Base-by-base conservation (phyloP, 345 rosid species). In the Pugionium cornutum region DNA sequence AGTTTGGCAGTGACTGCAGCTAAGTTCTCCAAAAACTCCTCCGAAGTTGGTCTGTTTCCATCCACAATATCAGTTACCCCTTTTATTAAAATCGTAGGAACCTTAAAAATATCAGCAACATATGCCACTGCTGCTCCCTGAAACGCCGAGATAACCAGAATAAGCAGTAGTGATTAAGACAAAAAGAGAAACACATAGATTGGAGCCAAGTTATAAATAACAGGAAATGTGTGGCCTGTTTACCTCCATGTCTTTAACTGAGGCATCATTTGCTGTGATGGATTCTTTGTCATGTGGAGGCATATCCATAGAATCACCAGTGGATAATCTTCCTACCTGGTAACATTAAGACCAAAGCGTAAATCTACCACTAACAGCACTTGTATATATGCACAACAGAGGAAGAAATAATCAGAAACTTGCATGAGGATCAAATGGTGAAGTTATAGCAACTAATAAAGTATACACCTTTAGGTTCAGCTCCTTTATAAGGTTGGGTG, bases 181-280 rank as follows among this genome's bases (percentile, higher is more conserved):
- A 45, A 62, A 53, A 4, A 25, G 41, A 46, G 29, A 72, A 50
- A 62, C 58, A 46, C 54, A 53, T 4, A 61, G 48, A 6, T 47
- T 53, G 65, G 33, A 67, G 74, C n/a, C 45, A 62, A 18, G 25
- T 33, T 56, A 55, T 27, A 18, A 26, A 45, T 28, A 4, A 32
- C 8, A 53, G 30, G 56, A 64, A 47, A 46, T 56, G 36, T 33
- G 33, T 36, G 63, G 72, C 59, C 25, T 45, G 11, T 70, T 30
- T 81, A 94, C 99, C 99, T 94, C 99, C 96, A 95, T 95, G 75
- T 94, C 97, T 79, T 88, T 91, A 60, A 91, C 70, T 8, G 85
- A 73, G 58, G 96, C 99, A 76, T 86, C 86, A 60, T 95, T 91
- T 63, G 96, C 89, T 2, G 58, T 69, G 42, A 91, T 84, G 18